A percentile compares a stretch with the other conserved stretches of the same genome.
These are phyloP conservation scores for Paraphoma chrysanthemicola DNA, from an alignment of 2,329 filamentous ascomycete species.

Conservation along the genomic window DNA sequence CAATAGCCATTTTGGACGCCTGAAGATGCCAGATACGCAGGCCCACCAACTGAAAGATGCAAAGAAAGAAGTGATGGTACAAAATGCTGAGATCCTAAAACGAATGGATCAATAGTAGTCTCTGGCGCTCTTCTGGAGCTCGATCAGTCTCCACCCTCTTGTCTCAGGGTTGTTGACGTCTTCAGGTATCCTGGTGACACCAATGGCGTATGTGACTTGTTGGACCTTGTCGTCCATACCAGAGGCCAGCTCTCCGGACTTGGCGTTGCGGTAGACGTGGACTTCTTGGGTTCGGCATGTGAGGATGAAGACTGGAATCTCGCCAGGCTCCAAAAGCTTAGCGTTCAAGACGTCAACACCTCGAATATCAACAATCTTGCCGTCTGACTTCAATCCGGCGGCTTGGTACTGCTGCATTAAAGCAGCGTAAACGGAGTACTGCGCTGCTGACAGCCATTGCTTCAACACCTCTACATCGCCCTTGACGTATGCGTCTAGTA, in stretches of 20 bases:
- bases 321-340: conserved; percentile 81
- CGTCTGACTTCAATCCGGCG: conserved; percentile 91
- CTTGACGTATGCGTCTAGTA: conserved; percentile 97
- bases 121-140: conserved; percentile 96
- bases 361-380: conserved; percentile 92
- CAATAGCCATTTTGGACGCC: conserved; percentile 42
- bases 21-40: conserved; percentile 32
- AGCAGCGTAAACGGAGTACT: conserved; percentile 97
- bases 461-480: conserved; percentile 90
- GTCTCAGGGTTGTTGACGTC: conserved; percentile 98
- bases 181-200: conserved; percentile 90
- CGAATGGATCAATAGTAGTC: conserved; percentile 73
- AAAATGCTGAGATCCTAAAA: background rate
- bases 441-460: conserved; percentile 93
- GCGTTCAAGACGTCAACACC: conserved; percentile 88
- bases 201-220: conserved; percentile 96
- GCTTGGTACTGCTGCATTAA: conserved; percentile 95
- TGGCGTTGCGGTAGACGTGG: conserved; percentile 93
- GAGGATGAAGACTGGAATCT: conserved; percentile 95
- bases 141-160: conserved; percentile 94
- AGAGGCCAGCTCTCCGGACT: conserved; percentile 86
- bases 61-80: conserved; percentile 6
- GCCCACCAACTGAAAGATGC: conserved; percentile 21
- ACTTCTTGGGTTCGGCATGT: conserved; percentile 97
- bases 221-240: conserved; percentile 99